Base-by-base conservation (phyloP, 345 rosid species). In the Acer yangbiense region DNA sequence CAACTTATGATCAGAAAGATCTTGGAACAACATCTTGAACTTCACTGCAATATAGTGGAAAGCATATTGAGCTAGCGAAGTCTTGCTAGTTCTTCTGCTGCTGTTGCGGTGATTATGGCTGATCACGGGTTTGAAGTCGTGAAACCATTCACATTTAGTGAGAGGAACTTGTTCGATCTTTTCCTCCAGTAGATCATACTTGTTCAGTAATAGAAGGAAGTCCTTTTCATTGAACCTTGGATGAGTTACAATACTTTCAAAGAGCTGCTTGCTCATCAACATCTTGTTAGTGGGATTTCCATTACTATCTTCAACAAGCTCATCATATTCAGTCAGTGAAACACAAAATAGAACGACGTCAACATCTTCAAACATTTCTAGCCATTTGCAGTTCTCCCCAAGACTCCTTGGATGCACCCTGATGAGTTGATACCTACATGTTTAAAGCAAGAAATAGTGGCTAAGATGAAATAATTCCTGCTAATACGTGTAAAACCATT, bases 361-460 rank as follows among this genome's bases (percentile, higher is more conserved):
- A 10, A 90, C 85, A 32, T 92, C 93, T 87, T 93, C 99, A 60
- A 96, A 96, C 97, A 90, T 93, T 52, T 87, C 88, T 77, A 92
- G 70, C 97, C 89, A 91, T 82, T 90, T 93, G 89, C 89, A 86
- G 84, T 88, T 93, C 69, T 82, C 95, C 76, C 98, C 97, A 2
- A 91, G 88, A 82, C 81, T 84, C 72, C 79, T 87, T 5, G 97
- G 92, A 82, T 87, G 92, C 71, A 86, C 76, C 77, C 98, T 88
- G 77, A 96, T 92, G 62, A 95, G 93, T 82, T 95, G 93, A 86
- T 87, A 93, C 88, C 98, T 95, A 83, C 35, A 79, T 76, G 64
- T 60, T 41, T 50, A 77, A 54, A 69, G 68, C 69, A 76, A 68
- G 50, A 77, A 65, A 32, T 23, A 27, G 18, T 25, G 43, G 46